Evolutionary conservation across 495 filamentous ascomycete species (phyloP).

Genomic region (Hamigera avellanea): DNA sequence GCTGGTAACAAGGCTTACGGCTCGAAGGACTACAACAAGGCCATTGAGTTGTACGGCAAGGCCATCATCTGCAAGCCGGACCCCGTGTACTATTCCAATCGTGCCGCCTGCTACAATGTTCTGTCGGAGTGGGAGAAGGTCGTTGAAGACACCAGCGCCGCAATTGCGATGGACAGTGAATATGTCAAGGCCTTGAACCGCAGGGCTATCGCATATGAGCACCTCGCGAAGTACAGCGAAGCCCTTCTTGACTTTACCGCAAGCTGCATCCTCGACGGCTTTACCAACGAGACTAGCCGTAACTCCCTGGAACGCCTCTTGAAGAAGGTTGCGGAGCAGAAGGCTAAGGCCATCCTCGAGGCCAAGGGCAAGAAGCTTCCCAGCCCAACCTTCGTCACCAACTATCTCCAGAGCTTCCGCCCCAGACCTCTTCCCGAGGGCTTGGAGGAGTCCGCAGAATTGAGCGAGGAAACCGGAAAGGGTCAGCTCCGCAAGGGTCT

Average conservation of each 20-base stretch:
- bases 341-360: slow-evolving; percentile 75
- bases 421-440: slow-evolving; percentile 65
- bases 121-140: slow-evolving; percentile 89
- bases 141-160: slow-evolving; percentile 91
- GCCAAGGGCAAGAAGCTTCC: slow-evolving; percentile 74
- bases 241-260: slow-evolving; percentile 96
- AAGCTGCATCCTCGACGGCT: slow-evolving; percentile 96
- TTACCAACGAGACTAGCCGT: slow-evolving; percentile 79
- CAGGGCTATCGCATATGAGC: slow-evolving; percentile 91
- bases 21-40: slow-evolving; percentile 76
- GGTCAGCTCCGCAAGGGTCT: slow-evolving; percentile 77
- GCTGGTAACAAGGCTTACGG: slow-evolving; percentile 96
- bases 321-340: slow-evolving; percentile 93
- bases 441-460: slow-evolving; percentile 64
- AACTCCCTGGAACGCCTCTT: slow-evolving; percentile 83
- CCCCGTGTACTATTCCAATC: slow-evolving; percentile 96
- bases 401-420: slow-evolving; percentile 98
- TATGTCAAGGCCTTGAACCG: slow-evolving; percentile 98
- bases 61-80: slow-evolving; percentile 96
- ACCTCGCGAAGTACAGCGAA: slow-evolving; percentile 80
- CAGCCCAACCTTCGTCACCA: slow-evolving; percentile 90
- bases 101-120: slow-evolving; percentile 94
- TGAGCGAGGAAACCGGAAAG: slow-evolving; percentile 69
- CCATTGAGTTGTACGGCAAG: slow-evolving; percentile 89
- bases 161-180: slow-evolving; percentile 80